Evolutionary conservation across 2,329 filamentous ascomycete species (phyloP), one percentile per base, ranked within the genome.

Genomic region (Fusarium hainanense): DNA sequence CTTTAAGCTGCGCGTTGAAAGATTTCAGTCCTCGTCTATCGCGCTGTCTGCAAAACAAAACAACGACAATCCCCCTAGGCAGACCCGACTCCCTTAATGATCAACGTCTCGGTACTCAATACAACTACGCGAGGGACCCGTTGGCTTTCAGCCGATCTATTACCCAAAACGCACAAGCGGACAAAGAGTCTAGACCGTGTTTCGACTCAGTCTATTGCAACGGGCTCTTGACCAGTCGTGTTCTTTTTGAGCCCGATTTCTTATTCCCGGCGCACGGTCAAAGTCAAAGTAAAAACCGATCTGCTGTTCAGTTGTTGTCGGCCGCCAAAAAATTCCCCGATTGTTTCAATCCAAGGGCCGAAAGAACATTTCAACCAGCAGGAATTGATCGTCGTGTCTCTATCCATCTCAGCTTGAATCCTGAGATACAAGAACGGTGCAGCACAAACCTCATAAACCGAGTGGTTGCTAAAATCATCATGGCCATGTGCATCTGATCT

Each of bases 221-320:
- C 40, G 27, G 42, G 57, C 46, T 60, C 20, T 52, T 54, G 18
- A 21, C 50, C 21, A 47, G 47, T 43, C 37, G 44, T 28, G 47
- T 20, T 43, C 41, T 34, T 55, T 41, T 57, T 46, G 27, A 62
- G 20, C 42, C 68, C 43, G 58, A 48, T 8, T 21, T 30, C 41
- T 68, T 70, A 70, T 70, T 70, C 48, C 68, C 68, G 58, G 64
- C 47, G 49, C 63, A 65, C 59, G 55, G 68, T 23, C 28, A 34
- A 47, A 48, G 34, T n/a, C 34, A 37, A n/a, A 37, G 34, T 37
- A 37, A 10, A 32, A 32, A 14, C 30, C 30, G 14, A 32, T 32
- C 30, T 9, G n/a, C 27, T 32, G 27, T 3, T 58, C 50, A 46
- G 47, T 37, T 37, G 25, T 51, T 70, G 41, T 47, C 63, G 37